Evolutionary conservation across 345 rosid species (phyloP).

Genomic region (Populus tremula): DNA sequence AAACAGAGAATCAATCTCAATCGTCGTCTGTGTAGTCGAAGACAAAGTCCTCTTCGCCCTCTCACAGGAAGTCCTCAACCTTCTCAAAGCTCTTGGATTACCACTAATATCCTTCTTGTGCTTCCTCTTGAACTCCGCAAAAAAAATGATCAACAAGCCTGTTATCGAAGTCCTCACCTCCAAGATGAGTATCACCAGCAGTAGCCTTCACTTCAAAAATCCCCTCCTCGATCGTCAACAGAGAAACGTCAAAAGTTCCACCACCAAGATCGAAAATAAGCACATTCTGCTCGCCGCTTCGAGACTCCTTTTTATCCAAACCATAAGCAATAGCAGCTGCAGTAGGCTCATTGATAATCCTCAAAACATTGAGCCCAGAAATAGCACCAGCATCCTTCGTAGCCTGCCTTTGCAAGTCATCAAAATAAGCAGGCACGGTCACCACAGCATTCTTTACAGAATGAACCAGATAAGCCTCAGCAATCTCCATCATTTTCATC

Average conservation of each 20-base stretch:
- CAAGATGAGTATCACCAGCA: conserved; percentile 14
- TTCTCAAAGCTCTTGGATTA: conserved; percentile 22
- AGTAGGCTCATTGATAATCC: conserved; percentile 23
- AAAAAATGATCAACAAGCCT: conserved; percentile 23
- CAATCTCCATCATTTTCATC: conserved; percentile 21
- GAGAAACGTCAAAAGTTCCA: conserved; percentile 14
- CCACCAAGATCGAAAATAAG: conserved; percentile 22
- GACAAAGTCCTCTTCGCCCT: conserved; percentile 23
- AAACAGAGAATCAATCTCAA: conserved; percentile 22
- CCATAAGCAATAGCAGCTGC: conserved; percentile 28
- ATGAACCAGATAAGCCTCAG: conserved; percentile 17
- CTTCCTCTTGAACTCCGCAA: conserved; percentile 21
- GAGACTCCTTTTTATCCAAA: conserved; percentile 14
- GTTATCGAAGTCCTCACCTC: conserved; percentile 18
- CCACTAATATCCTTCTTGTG: conserved; percentile 18
- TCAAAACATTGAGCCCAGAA: conserved; percentile 12
- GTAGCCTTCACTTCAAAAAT: conserved; percentile 21
- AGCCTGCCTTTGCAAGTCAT: conserved; percentile 23
- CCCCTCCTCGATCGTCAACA: conserved; percentile 10
- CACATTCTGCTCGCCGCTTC: conserved; percentile 18
- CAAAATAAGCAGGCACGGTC: conserved; percentile 20
- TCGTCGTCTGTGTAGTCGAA: conserved; percentile 16
- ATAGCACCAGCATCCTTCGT: conserved; percentile 25
- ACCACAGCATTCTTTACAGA: conserved; percentile 14
- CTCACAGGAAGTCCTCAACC: conserved; percentile 24